A percentile compares a stretch with the other conserved stretches of the same genome.
These are phyloP conservation scores for Lentinus tigrinus DNA, from an alignment of 768 basidiomycete genomes.

Conservation along the genomic window DNA sequence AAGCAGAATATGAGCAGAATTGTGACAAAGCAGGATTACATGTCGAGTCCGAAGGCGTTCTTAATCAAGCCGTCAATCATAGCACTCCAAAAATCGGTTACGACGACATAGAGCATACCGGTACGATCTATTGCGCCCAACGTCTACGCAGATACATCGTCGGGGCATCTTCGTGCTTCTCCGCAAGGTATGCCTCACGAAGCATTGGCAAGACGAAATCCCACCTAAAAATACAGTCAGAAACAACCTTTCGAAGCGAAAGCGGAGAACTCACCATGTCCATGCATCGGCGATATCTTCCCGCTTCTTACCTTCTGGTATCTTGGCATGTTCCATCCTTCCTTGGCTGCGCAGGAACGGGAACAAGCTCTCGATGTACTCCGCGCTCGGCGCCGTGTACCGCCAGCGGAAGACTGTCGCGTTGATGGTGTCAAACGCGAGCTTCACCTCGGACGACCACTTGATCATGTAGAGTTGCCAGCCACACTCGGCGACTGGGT, in stretches of 20 bases:
- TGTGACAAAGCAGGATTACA: too few species aligned
- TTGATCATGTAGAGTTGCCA: neutral
- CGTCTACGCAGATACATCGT: too few species aligned
- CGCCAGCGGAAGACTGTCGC: neutral
- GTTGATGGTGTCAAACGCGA: neutral
- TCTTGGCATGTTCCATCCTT: neutral
- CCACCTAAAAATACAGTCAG: neutral
- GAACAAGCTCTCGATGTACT: neutral
- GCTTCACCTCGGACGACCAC: neutral
- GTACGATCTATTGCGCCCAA: too few species aligned
- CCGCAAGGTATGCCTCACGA: neutral
- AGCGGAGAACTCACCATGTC: slow-evolving; percentile 5
- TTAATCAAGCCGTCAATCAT: too few species aligned
- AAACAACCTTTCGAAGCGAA: neutral
- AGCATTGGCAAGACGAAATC: slow-evolving; percentile 1
- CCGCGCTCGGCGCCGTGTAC: neutral
- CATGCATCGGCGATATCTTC: neutral
- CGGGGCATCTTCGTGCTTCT: neutral
- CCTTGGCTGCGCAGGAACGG: neutral
- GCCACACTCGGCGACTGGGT: slow-evolving; percentile 17
- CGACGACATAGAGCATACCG: too few species aligned
- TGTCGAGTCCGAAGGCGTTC: too few species aligned
- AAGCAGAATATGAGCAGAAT: too few species aligned
- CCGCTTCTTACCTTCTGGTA: neutral
- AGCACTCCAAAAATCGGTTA: too few species aligned